Percentiles rank a stretch among this genome's conserved stretches.
Conservation (phyloP, 1,139 yeast genomes). For the Sugiyamaella castrensis region DNA sequence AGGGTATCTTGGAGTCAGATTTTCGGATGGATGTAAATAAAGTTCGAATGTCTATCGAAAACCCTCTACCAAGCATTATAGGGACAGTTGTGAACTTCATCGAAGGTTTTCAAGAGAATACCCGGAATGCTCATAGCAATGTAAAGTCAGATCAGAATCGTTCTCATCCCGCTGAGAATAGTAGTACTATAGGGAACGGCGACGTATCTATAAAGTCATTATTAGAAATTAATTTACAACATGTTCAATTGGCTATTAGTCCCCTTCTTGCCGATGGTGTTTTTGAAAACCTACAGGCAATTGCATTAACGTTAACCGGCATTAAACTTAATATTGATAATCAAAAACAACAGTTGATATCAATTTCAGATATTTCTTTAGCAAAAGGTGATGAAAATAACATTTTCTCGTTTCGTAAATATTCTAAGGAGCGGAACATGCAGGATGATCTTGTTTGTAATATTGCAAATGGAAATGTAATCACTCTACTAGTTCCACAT, state of each 20-base stretch:
- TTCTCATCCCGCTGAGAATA: background rate
- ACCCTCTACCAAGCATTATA: slow-evolving; percentile 37
- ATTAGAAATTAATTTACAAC: slow-evolving; percentile 4
- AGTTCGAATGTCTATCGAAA: slow-evolving; percentile 44
- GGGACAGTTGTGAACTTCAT: slow-evolving; percentile 25
- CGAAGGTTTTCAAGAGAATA: slow-evolving; percentile 26
- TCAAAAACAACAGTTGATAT: background rate
- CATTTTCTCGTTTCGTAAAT: slow-evolving; percentile 3
- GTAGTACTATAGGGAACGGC: no score
- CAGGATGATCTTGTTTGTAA: slow-evolving; percentile 16
- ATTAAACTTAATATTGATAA: background rate
- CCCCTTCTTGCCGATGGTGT: slow-evolving; percentile 18
- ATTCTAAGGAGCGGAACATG: slow-evolving; percentile 6
- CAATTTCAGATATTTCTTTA: slow-evolving; percentile 1
- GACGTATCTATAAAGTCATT: background rate
- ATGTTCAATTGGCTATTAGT: slow-evolving; percentile 12
- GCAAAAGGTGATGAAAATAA: background rate
- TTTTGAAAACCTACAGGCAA: slow-evolving; percentile 10
- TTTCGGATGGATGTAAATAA: slow-evolving; percentile 47
- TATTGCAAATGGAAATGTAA: slow-evolving; percentile 2
- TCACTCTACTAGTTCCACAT: slow-evolving; percentile 25
- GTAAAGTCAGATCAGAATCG: no score
- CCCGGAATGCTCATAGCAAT: background rate
- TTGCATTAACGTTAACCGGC: background rate
- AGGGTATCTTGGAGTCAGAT: slow-evolving; percentile 33